Conservation (phyloP, 2,329 filamentous ascomycete genomes). For the Cryphonectria parasitica region DNA sequence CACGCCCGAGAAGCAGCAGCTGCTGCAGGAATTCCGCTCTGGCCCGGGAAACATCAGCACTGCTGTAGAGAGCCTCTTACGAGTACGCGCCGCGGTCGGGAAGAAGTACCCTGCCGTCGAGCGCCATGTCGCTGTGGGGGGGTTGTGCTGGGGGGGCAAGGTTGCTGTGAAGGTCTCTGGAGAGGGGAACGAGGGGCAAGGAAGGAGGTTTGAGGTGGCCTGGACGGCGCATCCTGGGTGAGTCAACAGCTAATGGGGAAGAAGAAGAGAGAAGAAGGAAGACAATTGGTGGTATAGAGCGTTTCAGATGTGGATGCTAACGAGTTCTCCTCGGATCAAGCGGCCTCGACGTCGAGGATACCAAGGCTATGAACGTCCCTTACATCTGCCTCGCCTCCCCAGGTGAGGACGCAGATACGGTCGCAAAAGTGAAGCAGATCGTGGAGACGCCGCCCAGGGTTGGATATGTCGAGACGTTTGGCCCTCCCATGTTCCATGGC, state of each 20-base stretch:
- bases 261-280: neutral
- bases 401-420: conserved; percentile 49
- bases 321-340: conserved; percentile 28
- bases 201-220: conserved; percentile 42
- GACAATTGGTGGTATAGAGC: neutral
- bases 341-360: conserved; percentile 46
- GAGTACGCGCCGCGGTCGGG: conserved; percentile 39
- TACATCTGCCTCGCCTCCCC: conserved; percentile 55
- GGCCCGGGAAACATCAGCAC: conserved; percentile 37
- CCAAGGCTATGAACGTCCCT: conserved; percentile 47
- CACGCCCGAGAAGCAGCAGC: conserved; percentile 47
- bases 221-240: conserved; percentile 40
- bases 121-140: conserved; percentile 48
- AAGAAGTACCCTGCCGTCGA: conserved; percentile 41
- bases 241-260: conserved; percentile 15
- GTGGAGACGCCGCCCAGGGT: conserved; percentile 45
- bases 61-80: conserved; percentile 39
- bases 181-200: conserved; percentile 40
- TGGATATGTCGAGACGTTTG: conserved; percentile 53
- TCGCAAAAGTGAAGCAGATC: conserved; percentile 48
- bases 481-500: conserved; percentile 55
- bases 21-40: conserved; percentile 39
- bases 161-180: conserved; percentile 44
- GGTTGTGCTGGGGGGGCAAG: conserved; percentile 55
- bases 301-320: neutral